Base-by-base conservation (phyloP, 148 eudicot genomes). In the Dianthus caryophyllus region DNA sequence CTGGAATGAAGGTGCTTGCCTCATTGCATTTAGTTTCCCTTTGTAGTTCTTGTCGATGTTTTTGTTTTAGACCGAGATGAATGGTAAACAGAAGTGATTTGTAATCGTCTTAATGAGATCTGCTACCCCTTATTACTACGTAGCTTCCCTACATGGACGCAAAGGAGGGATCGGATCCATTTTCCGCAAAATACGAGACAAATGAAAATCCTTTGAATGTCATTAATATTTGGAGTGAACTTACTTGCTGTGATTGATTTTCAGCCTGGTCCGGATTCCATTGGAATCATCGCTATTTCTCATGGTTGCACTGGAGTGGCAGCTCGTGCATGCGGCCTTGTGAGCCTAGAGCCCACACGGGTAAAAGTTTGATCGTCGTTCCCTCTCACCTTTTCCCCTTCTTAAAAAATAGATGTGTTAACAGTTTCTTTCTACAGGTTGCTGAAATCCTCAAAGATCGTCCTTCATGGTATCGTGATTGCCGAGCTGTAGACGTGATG, bases 271-370 rank as follows among this genome's bases (percentile, higher is more conserved):
- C 81, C 80, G 75, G 84, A 83, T 72, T 75, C 80, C 81, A 70
- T 80, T 72, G 84, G 87, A 75, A 78, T 71, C 79, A 72, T 83
- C 57, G 79, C 82, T 43, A 77, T 83, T 77, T 78, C 84, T 61
- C 84, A 73, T 38, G 81, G 81, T 39, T 80, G 82, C 68, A 69
- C 74, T 64, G 84, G 87, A 75, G 80, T 83, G 62, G 87, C 87
- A 64, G 87, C 84, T 55, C 84, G 84, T 66, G 87, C 87, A 50
- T 80, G 87, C n/a, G 83, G 84, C 54, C 81, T 83, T 62, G 86
- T 83, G 71, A 74, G 79, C 66, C 70, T 83, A 36, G 82, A 83
- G 47, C 86, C 86, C 61, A 66, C 78, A 65, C 75, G 77, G 64
- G 86, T 80, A 73, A 77, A 73, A 59, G 47, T 70, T 11, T 63